Base-by-base conservation (phyloP, 2,329 filamentous ascomycete genomes). In the Xylariaceae sp. region DNA sequence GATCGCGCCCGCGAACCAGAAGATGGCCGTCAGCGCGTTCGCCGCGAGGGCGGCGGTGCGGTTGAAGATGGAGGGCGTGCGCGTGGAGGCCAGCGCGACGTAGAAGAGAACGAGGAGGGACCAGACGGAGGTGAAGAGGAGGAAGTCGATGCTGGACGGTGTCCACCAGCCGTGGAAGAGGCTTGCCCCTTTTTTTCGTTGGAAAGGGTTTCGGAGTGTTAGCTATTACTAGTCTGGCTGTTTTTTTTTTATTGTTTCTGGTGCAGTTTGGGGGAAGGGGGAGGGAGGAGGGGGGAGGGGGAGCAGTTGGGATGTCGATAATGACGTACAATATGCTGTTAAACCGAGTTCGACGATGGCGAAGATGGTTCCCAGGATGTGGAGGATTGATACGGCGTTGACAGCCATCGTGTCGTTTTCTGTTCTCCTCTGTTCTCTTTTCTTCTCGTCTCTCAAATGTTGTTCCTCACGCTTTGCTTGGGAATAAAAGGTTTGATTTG, bases 1-100 rank as follows among this genome's bases (percentile, higher is more conserved):
- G 61, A 95, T 85, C 64, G 90, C 87, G 5, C 89, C 90, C 0
- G 87, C 85, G 67, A 96, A 94, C 91, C 91, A 96, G 76, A 95
- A 95, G 54, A 95, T 77, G 73, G 87, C 85, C 7, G 89, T 94
- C 29, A 94, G 62, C 46, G 75, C 76, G 65, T 95, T 88, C 34
- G 89, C 76, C 1, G 65, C 84, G 19, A 91, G 74, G 12, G 90
- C 80, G 44, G 78, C 82, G 49, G 83, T 81, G 50, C 78, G 80
- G 70, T 89, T 83, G 64, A 85, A 84, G 8, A 83, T 64, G 29
- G 74, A 74, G 3, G 80, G 76, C 64, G 84, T 75, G 71, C 84
- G 85, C 43, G 80, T 73, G 1, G 88, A 88, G 2, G 84, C 76
- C 48, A 91, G 59, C 64, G 84, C 77, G 57, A 95, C 79, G 70